Percentiles rank a stretch among this genome's conserved stretches.
phyloP scores from a whole-genome alignment of 176 grass and related monocot genomes.

The Carex parvula region DNA sequence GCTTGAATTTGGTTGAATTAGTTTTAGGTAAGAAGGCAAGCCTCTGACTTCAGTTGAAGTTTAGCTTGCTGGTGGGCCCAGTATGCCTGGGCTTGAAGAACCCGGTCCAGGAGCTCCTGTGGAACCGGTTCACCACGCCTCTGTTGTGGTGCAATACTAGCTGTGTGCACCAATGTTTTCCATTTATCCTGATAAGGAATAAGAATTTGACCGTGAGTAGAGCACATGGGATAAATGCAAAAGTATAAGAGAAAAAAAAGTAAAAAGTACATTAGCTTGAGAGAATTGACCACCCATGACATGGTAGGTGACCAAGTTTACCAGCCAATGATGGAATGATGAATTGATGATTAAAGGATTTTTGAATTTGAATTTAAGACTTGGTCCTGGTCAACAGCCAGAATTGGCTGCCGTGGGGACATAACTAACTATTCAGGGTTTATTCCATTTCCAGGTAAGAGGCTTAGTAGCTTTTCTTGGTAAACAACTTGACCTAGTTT shows the following conservation, averaged over 20 bases:
- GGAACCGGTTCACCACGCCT: conserved; percentile 92
- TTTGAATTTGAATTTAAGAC: conserved; percentile 23
- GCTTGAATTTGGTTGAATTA: conserved; percentile 44
- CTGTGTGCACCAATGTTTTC: conserved; percentile 98
- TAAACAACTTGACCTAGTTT: conserved; percentile 20
- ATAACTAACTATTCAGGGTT: neutral
- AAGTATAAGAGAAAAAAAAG: neutral
- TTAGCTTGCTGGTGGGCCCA: conserved; percentile 97
- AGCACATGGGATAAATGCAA: conserved; percentile 30
- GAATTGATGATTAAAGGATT: conserved; percentile 11
- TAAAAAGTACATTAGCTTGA: conserved; percentile 4
- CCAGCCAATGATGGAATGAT: conserved; percentile 4
- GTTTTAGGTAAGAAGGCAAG: conserved; percentile 54
- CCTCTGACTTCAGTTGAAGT: conserved; percentile 81
- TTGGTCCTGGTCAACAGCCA: conserved; percentile 7
- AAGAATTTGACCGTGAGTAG: conserved; percentile 52
- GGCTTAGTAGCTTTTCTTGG: conserved; percentile 4
- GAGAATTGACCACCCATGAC: conserved; percentile 36
- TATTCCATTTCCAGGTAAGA: conserved; percentile 20
- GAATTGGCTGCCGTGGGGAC: conserved; percentile 18
- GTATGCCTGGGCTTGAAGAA: conserved; percentile 76
- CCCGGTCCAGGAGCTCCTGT: conserved; percentile 85
- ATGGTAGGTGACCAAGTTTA: conserved; percentile 7
- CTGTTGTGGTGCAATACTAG: conserved; percentile 91
- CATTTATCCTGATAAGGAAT: conserved; percentile 77